These are phyloP conservation scores for Lactarius quietus DNA, from an alignment of 768 basidiomycete genomes.

Conservation along the genomic window DNA sequence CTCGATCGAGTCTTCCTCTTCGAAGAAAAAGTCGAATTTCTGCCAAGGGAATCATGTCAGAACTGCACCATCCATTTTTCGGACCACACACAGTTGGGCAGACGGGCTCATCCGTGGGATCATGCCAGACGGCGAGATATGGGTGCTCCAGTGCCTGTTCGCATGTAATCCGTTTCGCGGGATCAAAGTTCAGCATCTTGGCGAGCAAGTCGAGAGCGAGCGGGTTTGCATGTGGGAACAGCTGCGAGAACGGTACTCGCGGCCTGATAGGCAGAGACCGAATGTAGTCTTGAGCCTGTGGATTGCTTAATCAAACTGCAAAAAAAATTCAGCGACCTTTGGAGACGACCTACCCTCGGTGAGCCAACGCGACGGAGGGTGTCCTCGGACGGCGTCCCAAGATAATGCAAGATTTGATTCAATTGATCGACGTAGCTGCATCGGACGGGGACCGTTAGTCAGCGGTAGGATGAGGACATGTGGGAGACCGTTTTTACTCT, in stretches of 20 bases:
- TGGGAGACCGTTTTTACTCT: slow-evolving; percentile 57
- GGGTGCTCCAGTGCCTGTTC: slow-evolving; percentile 94
- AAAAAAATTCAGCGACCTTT: neutral
- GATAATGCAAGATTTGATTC: slow-evolving; percentile 95
- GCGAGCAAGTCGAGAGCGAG: slow-evolving; percentile 89
- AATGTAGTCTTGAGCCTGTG: slow-evolving; percentile 94
- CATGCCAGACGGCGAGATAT: slow-evolving; percentile 96
- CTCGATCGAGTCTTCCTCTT: slow-evolving; percentile 93
- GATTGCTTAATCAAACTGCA: neutral
- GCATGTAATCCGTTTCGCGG: slow-evolving; percentile 93
- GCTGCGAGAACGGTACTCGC: slow-evolving; percentile 82
- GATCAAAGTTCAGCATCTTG: slow-evolving; percentile 93
- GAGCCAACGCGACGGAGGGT: slow-evolving; percentile 95
- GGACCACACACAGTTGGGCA: slow-evolving; percentile 62
- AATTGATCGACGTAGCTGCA: slow-evolving; percentile 94
- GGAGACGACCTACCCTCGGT: slow-evolving; percentile 61
- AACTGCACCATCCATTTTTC: too few relatives aligned
- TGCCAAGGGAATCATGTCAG: slow-evolving; percentile 30
- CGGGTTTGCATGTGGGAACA: slow-evolving; percentile 94
- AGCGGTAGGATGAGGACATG: neutral
- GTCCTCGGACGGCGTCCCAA: slow-evolving; percentile 97
- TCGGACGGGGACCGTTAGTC: slow-evolving; percentile 11
- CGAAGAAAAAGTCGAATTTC: slow-evolving; percentile 96
- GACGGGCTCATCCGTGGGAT: slow-evolving; percentile 88
- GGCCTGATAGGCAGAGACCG: slow-evolving; percentile 97